Conservation (phyloP, 2,329 filamentous ascomycete genomes). For the Penicillium sp. region DNA sequence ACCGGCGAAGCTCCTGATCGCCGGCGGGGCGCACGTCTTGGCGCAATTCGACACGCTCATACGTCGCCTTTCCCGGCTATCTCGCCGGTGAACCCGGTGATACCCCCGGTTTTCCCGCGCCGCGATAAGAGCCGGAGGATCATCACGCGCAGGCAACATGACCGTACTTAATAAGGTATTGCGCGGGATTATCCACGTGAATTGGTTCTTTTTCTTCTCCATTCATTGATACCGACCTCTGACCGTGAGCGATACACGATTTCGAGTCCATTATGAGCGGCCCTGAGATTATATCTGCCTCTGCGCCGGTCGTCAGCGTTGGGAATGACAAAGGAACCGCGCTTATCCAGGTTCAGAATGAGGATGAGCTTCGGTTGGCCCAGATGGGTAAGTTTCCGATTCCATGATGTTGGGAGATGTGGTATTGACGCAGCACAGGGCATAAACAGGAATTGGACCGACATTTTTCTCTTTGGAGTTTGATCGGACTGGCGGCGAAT, state of each 20-base stretch:
- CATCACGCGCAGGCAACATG: neutral
- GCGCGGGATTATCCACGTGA: neutral
- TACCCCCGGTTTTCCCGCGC: neutral
- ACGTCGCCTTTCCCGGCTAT: neutral
- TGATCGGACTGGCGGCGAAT: constrained; percentile 51
- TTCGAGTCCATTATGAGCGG: neutral
- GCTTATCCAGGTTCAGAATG: constrained; percentile 28
- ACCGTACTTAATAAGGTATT: neutral
- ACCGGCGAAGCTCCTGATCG: neutral
- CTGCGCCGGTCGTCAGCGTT: neutral
- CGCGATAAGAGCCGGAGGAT: neutral
- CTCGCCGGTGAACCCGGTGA: neutral
- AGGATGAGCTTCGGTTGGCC: constrained; percentile 44
- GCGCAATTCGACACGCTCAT: neutral
- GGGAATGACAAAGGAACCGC: neutral
- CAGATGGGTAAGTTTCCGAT: constrained; percentile 43
- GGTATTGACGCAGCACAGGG: constrained; percentile 28
- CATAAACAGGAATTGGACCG: constrained; percentile 51
- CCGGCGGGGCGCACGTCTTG: neutral
- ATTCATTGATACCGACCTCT: neutral
- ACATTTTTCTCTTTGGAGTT: constrained; percentile 49
- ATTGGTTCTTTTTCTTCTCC: neutral
- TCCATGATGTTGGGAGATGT: neutral
- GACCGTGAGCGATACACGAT: neutral
- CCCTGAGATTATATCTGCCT: neutral